Evolutionary conservation across 2,329 filamentous ascomycete species (phyloP).

Genomic region (Pseudogymnoascus verrucosus): DNA sequence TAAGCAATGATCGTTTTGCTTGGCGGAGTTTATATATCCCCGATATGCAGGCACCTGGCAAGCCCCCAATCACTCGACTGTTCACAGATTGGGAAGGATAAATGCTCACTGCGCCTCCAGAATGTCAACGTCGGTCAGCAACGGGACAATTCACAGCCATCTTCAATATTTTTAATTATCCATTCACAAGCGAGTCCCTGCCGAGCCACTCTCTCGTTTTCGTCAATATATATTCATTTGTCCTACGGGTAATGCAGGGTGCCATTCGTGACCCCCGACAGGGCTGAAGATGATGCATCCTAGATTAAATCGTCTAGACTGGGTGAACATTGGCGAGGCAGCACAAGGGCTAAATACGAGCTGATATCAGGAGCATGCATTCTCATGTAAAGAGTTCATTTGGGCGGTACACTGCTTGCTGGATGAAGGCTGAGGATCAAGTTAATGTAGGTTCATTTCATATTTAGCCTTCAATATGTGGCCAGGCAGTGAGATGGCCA

Average conservation of each 20-base stretch:
- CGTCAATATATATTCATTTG: not conserved
- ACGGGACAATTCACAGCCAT: not conserved
- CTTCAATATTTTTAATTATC: not conserved
- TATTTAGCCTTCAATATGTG: not conserved
- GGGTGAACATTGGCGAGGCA: not conserved
- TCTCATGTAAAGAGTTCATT: not conserved
- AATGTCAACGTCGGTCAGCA: no score
- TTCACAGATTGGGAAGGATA: no score
- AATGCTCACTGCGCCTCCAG: not conserved
- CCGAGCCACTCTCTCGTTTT: not conserved
- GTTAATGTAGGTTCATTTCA: not conserved
- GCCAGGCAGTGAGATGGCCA: not conserved
- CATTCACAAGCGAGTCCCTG: not conserved
- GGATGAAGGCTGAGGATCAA: not conserved
- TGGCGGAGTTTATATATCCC: not conserved
- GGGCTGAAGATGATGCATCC: not conserved
- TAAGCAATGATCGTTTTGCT: not conserved
- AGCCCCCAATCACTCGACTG: no score
- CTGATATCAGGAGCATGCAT: not conserved
- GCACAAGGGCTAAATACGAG: not conserved
- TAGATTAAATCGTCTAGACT: not conserved
- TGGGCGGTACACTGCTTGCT: not conserved
- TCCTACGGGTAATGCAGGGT: not conserved
- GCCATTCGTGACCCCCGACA: not conserved
- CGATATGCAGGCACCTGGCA: not conserved